Evolutionary conservation across 2,329 filamentous ascomycete genomes (phyloP), one percentile per base, ranked within the genome.

Genomic region (Pseudopithomyces maydicus): DNA sequence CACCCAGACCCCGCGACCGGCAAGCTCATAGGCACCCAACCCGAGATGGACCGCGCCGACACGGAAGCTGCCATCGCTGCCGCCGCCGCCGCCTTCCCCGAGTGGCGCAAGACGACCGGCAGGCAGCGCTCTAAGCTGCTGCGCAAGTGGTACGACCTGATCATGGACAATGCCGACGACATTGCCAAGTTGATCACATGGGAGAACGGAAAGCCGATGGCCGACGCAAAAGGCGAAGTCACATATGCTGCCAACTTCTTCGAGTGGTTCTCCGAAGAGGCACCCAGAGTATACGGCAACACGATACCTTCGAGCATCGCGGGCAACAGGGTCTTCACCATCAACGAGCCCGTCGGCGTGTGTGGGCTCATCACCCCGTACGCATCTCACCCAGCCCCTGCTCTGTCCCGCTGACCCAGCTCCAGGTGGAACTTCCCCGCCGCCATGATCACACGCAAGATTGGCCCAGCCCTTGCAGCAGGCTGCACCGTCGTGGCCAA

Each of bases 401-500:
- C 8, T 2, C 8, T 2, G 29, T 14, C 35, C 32, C 20, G 45
- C 62, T 64, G 38, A 66, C 19, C 14, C 15, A 1, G 38, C 23
- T 33, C 19, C 55, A 84, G 82, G 54, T 95, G 91, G 92, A 96
- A 96, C 78, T 96, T 96, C 69, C 79, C 79, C 5, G 79, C 79
- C 2, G 80, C 79, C 15, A 81, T 81, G 79, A 78, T 80, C 4
- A 82, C 80, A 22, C 74, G 80, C 49, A 82, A 82, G 65, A 81
- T 82, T 49, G 80, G 79, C 2, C 80, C 91, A 1, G 90, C 90
- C 8, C 82, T 98, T 54, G 95, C 95, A 17, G 93, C 92, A n/a
- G 95, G 95, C 56, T 98, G 94, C 79, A 97, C 94, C 0, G 90
- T 96, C 2, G 93, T 98, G 1, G 88, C 88, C 68, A 99, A 99